Evolutionary conservation across 371 early-diverging fungal species (phyloP).

Genomic region (Encephalitozoon cuniculi): DNA sequence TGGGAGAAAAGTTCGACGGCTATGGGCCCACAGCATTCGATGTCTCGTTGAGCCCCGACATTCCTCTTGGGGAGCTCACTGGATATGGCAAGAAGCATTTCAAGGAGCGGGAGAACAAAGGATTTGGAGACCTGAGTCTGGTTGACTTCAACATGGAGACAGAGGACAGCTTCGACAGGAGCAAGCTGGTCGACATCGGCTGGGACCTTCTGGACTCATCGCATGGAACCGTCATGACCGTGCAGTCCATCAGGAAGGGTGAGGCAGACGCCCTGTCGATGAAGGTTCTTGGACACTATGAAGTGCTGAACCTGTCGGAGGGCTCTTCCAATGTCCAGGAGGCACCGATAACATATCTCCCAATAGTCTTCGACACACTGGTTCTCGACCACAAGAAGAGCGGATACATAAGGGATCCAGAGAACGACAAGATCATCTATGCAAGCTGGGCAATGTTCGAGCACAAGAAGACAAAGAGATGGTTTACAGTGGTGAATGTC

Average conservation of each 20-base stretch:
- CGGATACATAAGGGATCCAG: background rate
- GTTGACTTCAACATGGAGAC: constrained; percentile 25
- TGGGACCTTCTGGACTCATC: background rate
- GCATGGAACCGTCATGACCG: constrained; percentile 22
- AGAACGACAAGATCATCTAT: constrained; percentile 7
- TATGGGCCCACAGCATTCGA: background rate
- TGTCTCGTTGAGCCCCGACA: background rate
- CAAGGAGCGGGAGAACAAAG: background rate
- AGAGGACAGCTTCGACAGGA: background rate
- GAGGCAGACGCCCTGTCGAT: background rate
- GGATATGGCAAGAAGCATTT: constrained; percentile 3
- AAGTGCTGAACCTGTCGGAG: background rate
- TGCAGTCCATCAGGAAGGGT: constrained; percentile 14
- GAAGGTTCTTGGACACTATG: constrained; percentile 14
- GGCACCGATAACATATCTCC: background rate
- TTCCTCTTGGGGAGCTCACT: background rate
- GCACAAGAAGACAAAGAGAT: background rate
- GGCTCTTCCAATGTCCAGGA: background rate
- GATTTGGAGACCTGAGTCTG: constrained; percentile 17
- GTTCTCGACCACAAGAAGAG: background rate
- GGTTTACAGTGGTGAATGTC: constrained; percentile 39
- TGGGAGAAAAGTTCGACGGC: background rate
- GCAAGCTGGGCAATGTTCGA: constrained; percentile 28
- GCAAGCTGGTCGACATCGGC: background rate
- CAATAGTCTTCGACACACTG: constrained; percentile 31